phyloP scores from a whole-genome alignment of 1,284 basidiomycete species.

The Tylopilus sp. region DNA sequence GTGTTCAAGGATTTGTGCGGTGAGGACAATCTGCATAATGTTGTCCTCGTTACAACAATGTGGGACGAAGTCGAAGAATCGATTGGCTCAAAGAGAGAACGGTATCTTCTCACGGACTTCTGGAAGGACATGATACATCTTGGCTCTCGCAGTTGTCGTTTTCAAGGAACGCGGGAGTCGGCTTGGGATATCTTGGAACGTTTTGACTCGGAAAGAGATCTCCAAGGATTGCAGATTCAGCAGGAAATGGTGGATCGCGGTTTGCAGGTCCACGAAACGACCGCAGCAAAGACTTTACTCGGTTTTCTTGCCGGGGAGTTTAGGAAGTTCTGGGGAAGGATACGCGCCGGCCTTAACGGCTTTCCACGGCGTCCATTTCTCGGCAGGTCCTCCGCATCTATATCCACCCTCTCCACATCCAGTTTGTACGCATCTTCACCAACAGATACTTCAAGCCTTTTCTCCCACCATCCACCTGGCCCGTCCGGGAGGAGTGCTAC shows the following conservation, averaged over 20 bases:
- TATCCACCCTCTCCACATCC: background rate
- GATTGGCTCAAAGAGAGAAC: slow-evolving; percentile 29
- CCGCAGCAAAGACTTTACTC: background rate
- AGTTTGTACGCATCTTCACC: background rate
- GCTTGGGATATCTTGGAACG: background rate
- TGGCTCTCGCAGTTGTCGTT: slow-evolving; percentile 5
- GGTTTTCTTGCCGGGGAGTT: background rate
- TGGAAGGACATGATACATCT: slow-evolving; percentile 3
- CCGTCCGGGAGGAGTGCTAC: background rate
- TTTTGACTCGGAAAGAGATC: background rate
- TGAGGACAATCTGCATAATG: slow-evolving; percentile 29
- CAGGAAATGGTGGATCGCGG: background rate
- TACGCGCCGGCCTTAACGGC: background rate
- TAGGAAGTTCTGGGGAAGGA: background rate
- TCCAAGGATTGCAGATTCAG: background rate
- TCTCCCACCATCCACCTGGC: background rate
- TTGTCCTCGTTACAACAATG: slow-evolving; percentile 44
- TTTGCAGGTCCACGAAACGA: background rate
- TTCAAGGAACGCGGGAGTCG: background rate
- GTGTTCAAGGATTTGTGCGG: slow-evolving; percentile 41
- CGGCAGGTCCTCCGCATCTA: background rate
- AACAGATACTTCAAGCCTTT: background rate
- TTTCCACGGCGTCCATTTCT: background rate
- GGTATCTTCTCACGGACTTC: background rate
- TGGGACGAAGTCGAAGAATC: slow-evolving; percentile 34